Base-by-base conservation (phyloP, 2,329 filamentous ascomycete species). In the Hirsutella rhossiliensis region DNA sequence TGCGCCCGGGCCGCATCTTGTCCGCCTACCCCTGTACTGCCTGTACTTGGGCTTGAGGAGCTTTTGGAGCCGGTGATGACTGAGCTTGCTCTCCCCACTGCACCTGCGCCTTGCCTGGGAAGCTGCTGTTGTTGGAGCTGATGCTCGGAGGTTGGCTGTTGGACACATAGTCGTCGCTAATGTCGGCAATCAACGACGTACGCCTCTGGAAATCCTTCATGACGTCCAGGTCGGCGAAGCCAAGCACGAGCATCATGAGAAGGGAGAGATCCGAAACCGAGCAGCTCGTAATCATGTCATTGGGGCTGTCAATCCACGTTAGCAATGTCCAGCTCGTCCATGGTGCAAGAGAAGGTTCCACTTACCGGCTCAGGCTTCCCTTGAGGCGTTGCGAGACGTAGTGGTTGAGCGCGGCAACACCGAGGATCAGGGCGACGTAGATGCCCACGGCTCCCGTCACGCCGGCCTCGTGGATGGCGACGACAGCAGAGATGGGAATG, bases 401-500 rank as follows among this genome's bases (percentile, higher is more conserved):
- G 36, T 43, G 27, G 32, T 43, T 43, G 23, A 43, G 41, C 17
- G n/a, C 19, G 3, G 34, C 41, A 6, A 43, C 41, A 11, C 23
- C 41, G 8, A 43, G 28, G 23, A 43, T 17, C 34, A 37, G n/a
- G 8, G 41, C 41, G 11, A 43, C 11, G 20, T 43, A 43, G 23
- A 43, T 23, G 4, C 29, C 34, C 12, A 43, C 41, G 17, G 32
- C 32, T 6, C 41, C 41, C 2, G 41, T 28, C 20, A 43, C 41
- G 28, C 27, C 18, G 11, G 34, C 41, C 34, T 43, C 41, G 17
- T 43, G 34, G 23, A 43, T 43, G 32, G 19, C 20, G 27, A 43
- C 23, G n/a, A 43, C 36, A 27, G 41, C 41, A 3, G 41, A 43
- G 34, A 43, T 37, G n/a, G 41, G 41, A 8, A 43, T 43, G 41